Conservation (phyloP, 805 yeast species). For the Metschnikowia hibisci region DNA sequence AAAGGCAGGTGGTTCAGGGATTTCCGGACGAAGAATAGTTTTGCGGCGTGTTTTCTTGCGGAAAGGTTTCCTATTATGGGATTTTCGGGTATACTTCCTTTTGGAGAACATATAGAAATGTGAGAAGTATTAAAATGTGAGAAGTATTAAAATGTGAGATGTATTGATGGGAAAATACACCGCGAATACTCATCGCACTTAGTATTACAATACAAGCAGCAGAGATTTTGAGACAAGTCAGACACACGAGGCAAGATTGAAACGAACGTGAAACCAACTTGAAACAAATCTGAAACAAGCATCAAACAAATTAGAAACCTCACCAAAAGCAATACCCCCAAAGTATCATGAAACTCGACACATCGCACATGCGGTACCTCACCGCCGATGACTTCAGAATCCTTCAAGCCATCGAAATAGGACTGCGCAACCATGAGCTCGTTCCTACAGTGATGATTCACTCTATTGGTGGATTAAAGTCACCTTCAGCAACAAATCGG, state of each 20-base stretch:
- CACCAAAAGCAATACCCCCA: background rate
- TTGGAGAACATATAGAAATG: constrained; percentile 13
- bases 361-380: constrained; percentile 89
- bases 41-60: constrained; percentile 8
- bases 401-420: constrained; percentile 83
- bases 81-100: constrained; percentile 10
- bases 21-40: constrained; percentile 5
- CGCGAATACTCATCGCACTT: too few relatives aligned
- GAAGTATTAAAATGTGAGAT: background rate
- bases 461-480: constrained; percentile 71
- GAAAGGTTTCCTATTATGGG: constrained; percentile 7
- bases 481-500: constrained; percentile 71
- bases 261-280: too few relatives aligned
- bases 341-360: constrained; percentile 83
- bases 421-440: constrained; percentile 88
- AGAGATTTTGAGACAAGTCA: too few relatives aligned
- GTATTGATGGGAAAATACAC: too few relatives aligned
- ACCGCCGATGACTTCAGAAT: constrained; percentile 88
- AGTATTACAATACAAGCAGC: too few relatives aligned
- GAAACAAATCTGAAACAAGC: too few relatives aligned
- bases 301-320: too few relatives aligned
- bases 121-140: background rate
- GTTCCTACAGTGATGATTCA: constrained; percentile 87
- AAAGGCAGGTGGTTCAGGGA: constrained; percentile 10
- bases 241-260: too few relatives aligned